Conservation (phyloP, 2,329 filamentous ascomycete genomes). For the Aureobasidium sp. region DNA sequence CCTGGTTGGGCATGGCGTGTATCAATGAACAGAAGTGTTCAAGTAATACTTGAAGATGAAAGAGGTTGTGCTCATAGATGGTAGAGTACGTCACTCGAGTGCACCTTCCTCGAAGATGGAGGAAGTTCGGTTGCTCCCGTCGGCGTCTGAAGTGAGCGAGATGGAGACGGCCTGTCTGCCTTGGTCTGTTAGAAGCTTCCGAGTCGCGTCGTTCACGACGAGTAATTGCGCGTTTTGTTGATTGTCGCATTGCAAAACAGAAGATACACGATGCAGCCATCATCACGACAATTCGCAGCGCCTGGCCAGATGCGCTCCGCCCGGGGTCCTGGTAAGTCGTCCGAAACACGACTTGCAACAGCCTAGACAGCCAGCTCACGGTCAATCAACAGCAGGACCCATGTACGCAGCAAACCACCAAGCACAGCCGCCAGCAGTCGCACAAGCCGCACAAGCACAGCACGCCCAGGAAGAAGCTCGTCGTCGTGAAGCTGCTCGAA, state of each 20-base stretch:
- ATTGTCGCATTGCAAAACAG: not conserved
- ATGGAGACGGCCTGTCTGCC: too few relatives aligned
- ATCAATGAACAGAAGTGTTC: not conserved
- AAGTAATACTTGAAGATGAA: not conserved
- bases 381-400: slow-evolving; percentile 34
- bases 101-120: not conserved
- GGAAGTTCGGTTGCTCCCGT: not conserved
- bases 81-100: not conserved
- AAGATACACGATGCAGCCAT: slow-evolving; percentile 10
- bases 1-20: not conserved
- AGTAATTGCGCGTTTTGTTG: not conserved
- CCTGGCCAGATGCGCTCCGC: slow-evolving; percentile 7
- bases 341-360: not conserved
- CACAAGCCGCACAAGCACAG: slow-evolving; percentile 38
- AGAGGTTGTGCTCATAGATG: not conserved
- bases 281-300: slow-evolving; percentile 8
- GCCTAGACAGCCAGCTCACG: not conserved
- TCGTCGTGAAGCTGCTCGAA: slow-evolving; percentile 60
- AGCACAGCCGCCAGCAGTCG: slow-evolving; percentile 42
- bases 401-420: slow-evolving; percentile 39
- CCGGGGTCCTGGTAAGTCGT: not conserved
- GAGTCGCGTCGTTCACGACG: slow-evolving; percentile 4
- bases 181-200: slow-evolving; percentile 6
- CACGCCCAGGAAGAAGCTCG: slow-evolving; percentile 38
- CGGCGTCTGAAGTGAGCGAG: not conserved